Percentiles rank a stretch among this genome's conserved stretches.
Evolutionary conservation across 495 filamentous ascomycete species (phyloP).

Genomic region (Podospora pseudoanserina): DNA sequence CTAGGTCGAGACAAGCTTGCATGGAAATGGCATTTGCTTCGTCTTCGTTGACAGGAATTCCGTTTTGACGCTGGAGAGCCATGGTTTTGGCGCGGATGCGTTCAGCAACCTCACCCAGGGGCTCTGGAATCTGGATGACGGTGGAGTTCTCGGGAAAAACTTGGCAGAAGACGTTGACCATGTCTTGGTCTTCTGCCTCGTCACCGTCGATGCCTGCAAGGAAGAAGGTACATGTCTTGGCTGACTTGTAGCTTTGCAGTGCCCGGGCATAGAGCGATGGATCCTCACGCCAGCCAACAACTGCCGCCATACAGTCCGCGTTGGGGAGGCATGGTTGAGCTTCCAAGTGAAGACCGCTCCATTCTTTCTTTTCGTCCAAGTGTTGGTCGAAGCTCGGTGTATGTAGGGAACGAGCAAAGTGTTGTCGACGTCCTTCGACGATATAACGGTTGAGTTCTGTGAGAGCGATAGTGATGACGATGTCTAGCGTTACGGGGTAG

Average conservation of each 20-base stretch:
- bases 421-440: constrained; percentile 9
- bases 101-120: constrained; percentile 14
- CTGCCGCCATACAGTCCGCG: constrained; percentile 11
- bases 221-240: constrained; percentile 8
- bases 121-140: constrained; percentile 16
- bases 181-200: constrained; percentile 14
- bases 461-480: constrained; percentile 16
- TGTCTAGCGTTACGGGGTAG: constrained; percentile 14
- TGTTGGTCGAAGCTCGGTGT: neutral
- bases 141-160: constrained; percentile 13
- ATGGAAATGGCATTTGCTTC: constrained; percentile 11
- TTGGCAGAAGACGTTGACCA: constrained; percentile 12
- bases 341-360: neutral
- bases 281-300: constrained; percentile 17
- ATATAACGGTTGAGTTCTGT: constrained; percentile 18
- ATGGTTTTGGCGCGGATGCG: constrained; percentile 12
- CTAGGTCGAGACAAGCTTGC: constrained; percentile 13
- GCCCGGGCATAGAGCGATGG: constrained; percentile 12
- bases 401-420: neutral
- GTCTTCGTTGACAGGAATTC: neutral
- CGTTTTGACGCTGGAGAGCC: constrained; percentile 9
- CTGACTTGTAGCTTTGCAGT: constrained; percentile 16
- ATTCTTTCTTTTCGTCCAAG: constrained; percentile 4
- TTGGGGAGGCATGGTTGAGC: neutral
- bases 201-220: constrained; percentile 18